A percentile compares a stretch with the other conserved stretches of the same genome.
Conservation (phyloP, 768 basidiomycete species). For the Mycena belliarum region DNA sequence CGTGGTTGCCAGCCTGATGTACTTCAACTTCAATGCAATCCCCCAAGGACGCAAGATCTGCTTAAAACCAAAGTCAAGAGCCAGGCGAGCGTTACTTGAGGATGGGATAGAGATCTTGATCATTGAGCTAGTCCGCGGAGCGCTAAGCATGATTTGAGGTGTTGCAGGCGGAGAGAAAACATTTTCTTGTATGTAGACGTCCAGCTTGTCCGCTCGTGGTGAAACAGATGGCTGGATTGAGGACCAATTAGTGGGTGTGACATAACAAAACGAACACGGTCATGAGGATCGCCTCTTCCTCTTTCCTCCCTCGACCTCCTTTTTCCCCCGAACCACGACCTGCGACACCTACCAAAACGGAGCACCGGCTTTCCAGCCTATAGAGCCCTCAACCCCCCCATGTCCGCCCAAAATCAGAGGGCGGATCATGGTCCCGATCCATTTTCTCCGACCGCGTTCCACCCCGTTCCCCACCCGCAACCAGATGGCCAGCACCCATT, state of each 20-base stretch:
- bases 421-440: constrained; percentile 12
- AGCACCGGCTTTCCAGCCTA: background rate
- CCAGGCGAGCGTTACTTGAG: no score
- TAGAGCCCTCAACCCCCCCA: background rate
- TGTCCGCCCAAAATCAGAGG: constrained; percentile 11
- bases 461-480: background rate
- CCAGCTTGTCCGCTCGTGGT: background rate
- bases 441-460: constrained; percentile 9
- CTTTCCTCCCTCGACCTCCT: background rate
- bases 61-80: no score
- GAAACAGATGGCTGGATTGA: background rate
- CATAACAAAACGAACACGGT: constrained; percentile 6
- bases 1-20: no score
- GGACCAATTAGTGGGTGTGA: constrained; percentile 4
- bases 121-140: no score
- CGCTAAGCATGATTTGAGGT: no score
- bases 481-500: background rate
- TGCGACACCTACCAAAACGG: constrained; percentile 5
- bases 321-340: background rate
- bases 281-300: background rate
- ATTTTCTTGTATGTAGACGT: no score
- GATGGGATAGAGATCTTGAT: no score
- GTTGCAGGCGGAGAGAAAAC: no score
- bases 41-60: no score
- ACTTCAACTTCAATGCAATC: no score